Conservation (phyloP, 2,329 filamentous ascomycete genomes). For the Cladosporium oxysporum region DNA sequence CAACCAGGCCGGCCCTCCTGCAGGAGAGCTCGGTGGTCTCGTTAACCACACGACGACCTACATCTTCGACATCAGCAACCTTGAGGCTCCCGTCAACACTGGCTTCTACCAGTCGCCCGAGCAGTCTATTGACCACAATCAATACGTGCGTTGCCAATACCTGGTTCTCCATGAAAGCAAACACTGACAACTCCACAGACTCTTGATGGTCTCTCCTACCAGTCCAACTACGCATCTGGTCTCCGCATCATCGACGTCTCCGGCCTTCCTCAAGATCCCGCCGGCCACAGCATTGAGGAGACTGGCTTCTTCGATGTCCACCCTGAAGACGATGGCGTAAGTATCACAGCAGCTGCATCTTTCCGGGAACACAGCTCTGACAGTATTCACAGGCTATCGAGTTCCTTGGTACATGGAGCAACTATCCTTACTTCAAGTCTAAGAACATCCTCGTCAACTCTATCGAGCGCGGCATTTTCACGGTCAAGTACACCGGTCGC, state of each 20-base stretch:
- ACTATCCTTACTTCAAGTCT: constrained; percentile 42
- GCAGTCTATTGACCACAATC: constrained; percentile 52
- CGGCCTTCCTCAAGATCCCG: constrained; percentile 35
- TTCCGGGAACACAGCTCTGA: too few species aligned
- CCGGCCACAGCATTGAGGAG: constrained; percentile 36
- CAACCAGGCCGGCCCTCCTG: constrained; percentile 30
- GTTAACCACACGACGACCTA: constrained; percentile 49
- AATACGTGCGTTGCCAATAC: constrained; percentile 42
- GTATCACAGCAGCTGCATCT: constrained; percentile 21
- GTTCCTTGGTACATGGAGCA: constrained; percentile 47
- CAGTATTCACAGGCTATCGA: constrained; percentile 28
- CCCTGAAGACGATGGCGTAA: constrained; percentile 37
- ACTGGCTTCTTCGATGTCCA: constrained; percentile 40
- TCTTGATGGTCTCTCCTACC: constrained; percentile 48
- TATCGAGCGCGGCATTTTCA: constrained; percentile 48
- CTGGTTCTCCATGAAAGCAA: neutral
- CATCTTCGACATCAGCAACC: constrained; percentile 51
- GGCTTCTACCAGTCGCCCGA: constrained; percentile 46
- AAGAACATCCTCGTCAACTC: constrained; percentile 52
- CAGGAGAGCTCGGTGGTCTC: constrained; percentile 44
- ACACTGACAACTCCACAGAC: neutral
- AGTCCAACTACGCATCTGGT: constrained; percentile 54
- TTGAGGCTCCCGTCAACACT: constrained; percentile 45
- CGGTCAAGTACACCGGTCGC: constrained; percentile 42
- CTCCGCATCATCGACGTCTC: constrained; percentile 41